phyloP scores from a whole-genome alignment of 176 grass and related monocot genomes.

The Raddia guianensis region DNA sequence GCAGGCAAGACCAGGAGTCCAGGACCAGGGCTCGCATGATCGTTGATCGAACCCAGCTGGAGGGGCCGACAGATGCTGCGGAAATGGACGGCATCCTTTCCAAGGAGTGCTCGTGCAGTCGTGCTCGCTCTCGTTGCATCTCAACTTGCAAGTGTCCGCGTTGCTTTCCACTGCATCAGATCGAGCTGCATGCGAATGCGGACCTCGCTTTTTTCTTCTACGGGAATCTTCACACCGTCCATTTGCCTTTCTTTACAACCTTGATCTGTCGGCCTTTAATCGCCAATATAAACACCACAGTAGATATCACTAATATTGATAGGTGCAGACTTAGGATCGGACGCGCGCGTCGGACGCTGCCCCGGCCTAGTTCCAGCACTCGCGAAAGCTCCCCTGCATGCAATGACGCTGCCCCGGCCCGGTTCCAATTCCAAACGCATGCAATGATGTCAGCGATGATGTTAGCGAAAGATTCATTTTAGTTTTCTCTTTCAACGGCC shows the following conservation, averaged over 20 bases:
- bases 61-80: not conserved
- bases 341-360: too few species aligned
- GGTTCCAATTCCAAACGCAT: too few species aligned
- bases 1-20: not conserved
- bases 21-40: not conserved
- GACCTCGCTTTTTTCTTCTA: not conserved
- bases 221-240: not conserved
- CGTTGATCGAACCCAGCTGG: slow-evolving; percentile 13
- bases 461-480: too few species aligned
- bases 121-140: slow-evolving; percentile 5
- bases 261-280: not conserved
- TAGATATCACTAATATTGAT: not conserved
- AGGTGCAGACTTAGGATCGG: too few species aligned
- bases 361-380: too few species aligned
- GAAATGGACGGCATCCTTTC: slow-evolving; percentile 38
- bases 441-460: too few species aligned
- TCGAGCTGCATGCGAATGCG: not conserved
- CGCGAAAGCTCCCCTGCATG: too few species aligned
- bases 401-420: too few species aligned
- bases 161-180: slow-evolving; percentile 16
- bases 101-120: slow-evolving; percentile 29
- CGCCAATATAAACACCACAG: not conserved
- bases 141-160: too few species aligned
- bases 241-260: not conserved
- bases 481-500: too few species aligned